phyloP scores from a whole-genome alignment of 768 basidiomycete species.

The Tricholoma bakamatsutake region DNA sequence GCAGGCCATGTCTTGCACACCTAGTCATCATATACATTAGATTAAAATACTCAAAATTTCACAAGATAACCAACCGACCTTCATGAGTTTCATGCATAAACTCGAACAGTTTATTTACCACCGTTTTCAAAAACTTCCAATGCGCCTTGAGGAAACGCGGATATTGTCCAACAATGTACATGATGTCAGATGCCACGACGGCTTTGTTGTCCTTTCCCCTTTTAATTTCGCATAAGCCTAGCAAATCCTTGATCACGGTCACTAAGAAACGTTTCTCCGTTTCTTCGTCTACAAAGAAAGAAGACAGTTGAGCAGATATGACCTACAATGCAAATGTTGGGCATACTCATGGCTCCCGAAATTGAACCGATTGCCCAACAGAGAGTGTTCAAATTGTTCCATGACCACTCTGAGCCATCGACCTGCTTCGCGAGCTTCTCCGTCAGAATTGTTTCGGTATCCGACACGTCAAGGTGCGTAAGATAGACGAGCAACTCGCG shows the following conservation, averaged over 20 bases:
- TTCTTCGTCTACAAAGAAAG: conserved; percentile 76
- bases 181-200: conserved; percentile 92
- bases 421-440: conserved; percentile 98
- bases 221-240: conserved; percentile 98
- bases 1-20: conserved; percentile 99
- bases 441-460: conserved; percentile 95
- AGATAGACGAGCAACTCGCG: conserved; percentile 96
- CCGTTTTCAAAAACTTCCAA: conserved; percentile 99
- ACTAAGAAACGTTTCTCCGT: conserved; percentile 99
- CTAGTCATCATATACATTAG: conserved; percentile 29
- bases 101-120: conserved; percentile 98
- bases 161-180: conserved; percentile 99
- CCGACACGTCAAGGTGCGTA: conserved; percentile 92
- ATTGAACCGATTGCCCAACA: conserved; percentile 99
- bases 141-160: conserved; percentile 99
- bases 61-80: conserved; percentile 48
- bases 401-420: conserved; percentile 97
- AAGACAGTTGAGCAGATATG: neutral
- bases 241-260: conserved; percentile 96
- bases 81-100: conserved; percentile 99
- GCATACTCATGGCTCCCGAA: conserved; percentile 97
- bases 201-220: conserved; percentile 99
- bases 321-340: conserved; percentile 9
- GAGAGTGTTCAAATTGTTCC: conserved; percentile 97
- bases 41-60: neutral